Percentiles rank a stretch among this genome's conserved stretches.
Evolutionary conservation across 305 asterid species (phyloP).

Genomic region (Fraxinus dipetala): DNA sequence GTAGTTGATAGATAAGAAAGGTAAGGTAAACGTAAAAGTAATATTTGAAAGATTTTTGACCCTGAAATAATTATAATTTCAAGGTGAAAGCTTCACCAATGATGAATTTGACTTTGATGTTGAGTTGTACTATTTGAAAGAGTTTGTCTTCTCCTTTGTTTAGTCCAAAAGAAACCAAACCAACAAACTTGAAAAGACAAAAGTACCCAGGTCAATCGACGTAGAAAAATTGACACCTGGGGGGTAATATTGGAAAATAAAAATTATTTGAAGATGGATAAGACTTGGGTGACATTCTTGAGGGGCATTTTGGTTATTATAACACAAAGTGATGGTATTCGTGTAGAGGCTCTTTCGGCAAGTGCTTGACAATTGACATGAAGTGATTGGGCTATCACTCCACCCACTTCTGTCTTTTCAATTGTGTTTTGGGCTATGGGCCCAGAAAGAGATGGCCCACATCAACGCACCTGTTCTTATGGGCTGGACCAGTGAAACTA

Average conservation of each 20-base stretch:
- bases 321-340: conserved; percentile 7
- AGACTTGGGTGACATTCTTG: not conserved
- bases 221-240: conserved; percentile 15
- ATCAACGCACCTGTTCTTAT: conserved; percentile 43
- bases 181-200: not conserved
- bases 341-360: not conserved
- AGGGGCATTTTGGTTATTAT: conserved; percentile 19
- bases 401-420: conserved; percentile 23
- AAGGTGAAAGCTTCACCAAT: not conserved
- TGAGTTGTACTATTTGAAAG: conserved; percentile 25
- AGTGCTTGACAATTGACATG: conserved; percentile 30
- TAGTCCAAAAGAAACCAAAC: not conserved
- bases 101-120: not conserved
- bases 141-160: conserved; percentile 22
- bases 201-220: not conserved
- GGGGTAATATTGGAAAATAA: conserved; percentile 5
- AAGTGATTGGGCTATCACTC: conserved; percentile 50
- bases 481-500: conserved; percentile 38
- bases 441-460: conserved; percentile 51
- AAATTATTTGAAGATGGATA: not conserved
- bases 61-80: not conserved
- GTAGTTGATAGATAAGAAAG: not conserved
- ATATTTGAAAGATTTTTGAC: not conserved
- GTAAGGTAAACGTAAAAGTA: not conserved
- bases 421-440: conserved; percentile 28